Percentiles rank a stretch among this genome's conserved stretches.
Conservation (phyloP, 371 early-diverging fungal genomes). For the Phascolomyces articulosus region DNA sequence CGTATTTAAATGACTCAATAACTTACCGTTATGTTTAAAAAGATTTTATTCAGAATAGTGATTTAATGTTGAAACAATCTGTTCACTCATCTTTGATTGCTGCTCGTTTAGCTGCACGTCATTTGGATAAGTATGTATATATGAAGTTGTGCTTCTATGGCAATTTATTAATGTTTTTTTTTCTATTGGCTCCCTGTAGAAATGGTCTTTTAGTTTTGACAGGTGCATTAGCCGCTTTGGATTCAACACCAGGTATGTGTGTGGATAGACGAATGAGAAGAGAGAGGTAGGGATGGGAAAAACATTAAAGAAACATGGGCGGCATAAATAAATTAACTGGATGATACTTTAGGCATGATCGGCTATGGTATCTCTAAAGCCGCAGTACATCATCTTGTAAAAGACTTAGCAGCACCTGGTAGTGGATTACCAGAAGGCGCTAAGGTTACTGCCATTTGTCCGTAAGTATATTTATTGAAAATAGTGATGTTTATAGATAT, state of each 20-base stretch:
- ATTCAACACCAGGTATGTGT: conserved; percentile 67
- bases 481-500: no score
- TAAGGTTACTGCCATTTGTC: conserved; percentile 77
- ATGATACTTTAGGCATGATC: conserved; percentile 64
- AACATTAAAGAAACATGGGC: no score
- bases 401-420: conserved; percentile 72
- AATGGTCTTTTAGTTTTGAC: conserved; percentile 83
- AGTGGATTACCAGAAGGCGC: conserved; percentile 80
- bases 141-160: no score
- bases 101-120: conserved; percentile 76
- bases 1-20: no score
- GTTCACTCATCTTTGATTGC: conserved; percentile 85
- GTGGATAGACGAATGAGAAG: no score
- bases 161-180: background rate
- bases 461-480: conserved; percentile 60
- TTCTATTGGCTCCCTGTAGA: no score
- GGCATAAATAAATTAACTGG: no score
- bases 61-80: conserved; percentile 81
- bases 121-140: conserved; percentile 68
- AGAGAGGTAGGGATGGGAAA: no score
- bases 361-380: conserved; percentile 97
- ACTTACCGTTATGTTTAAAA: no score
- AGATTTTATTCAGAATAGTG: conserved; percentile 75
- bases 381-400: conserved; percentile 89
- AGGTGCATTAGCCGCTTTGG: conserved; percentile 74